Evolutionary conservation across 257 asterid genomes (phyloP).

Genomic region (Cruciata laevipes): DNA sequence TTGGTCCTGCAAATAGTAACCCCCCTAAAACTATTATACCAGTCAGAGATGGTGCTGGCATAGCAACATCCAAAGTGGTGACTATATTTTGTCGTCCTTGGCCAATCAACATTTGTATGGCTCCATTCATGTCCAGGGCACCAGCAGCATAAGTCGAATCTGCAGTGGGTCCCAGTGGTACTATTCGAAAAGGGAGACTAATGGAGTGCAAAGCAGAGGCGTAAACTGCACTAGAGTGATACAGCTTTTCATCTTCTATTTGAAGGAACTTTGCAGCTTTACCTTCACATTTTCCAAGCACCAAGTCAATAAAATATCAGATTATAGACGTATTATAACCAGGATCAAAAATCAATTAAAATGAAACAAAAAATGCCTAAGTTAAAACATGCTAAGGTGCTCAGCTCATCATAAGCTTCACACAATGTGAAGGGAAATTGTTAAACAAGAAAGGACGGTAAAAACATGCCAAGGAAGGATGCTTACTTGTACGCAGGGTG

Average conservation of each 20-base stretch:
- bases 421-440: background rate
- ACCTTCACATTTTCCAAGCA: slow-evolving; percentile 34
- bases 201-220: slow-evolving; percentile 87
- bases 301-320: slow-evolving; percentile 7
- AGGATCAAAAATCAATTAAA: background rate
- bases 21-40: slow-evolving; percentile 43
- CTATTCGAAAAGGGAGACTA: slow-evolving; percentile 83
- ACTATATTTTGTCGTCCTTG: slow-evolving; percentile 75
- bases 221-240: slow-evolving; percentile 85
- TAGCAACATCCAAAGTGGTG: slow-evolving; percentile 53
- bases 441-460: background rate
- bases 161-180: slow-evolving; percentile 59
- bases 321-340: background rate
- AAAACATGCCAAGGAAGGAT: slow-evolving; percentile 16
- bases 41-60: slow-evolving; percentile 68
- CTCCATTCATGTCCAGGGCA: slow-evolving; percentile 53
- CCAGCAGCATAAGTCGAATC: slow-evolving; percentile 48
- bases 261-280: slow-evolving; percentile 51
- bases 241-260: slow-evolving; percentile 58
- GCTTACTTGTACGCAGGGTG: slow-evolving; percentile 61
- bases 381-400: background rate
- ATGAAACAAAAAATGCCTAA: no score
- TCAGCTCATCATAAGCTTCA: background rate
- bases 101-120: slow-evolving; percentile 61
- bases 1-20: no score